These are phyloP conservation scores for Diutina neorugosa DNA, from an alignment of 1,139 yeast species.

Conservation along the genomic window DNA sequence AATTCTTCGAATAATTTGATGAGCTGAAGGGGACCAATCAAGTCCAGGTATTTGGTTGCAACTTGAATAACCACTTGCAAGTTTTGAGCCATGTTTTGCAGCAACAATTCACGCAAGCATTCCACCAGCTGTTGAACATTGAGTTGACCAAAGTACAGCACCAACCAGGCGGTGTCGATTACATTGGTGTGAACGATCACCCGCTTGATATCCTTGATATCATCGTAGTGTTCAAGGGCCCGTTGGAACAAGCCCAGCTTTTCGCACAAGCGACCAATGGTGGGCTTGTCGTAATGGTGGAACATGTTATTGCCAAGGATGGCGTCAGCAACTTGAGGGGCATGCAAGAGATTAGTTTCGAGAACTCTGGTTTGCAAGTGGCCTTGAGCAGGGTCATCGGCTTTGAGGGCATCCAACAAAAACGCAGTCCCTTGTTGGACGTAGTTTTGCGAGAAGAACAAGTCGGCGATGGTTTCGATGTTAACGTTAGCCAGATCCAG, in stretches of 20 bases:
- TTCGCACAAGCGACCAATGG: slow-evolving; percentile 86
- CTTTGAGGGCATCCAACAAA: slow-evolving; percentile 87
- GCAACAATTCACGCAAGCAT: slow-evolving; percentile 77
- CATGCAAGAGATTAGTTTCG: slow-evolving; percentile 86
- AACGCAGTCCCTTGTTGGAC: slow-evolving; percentile 99
- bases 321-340: slow-evolving; percentile 99
- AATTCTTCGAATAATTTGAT: slow-evolving; percentile 89
- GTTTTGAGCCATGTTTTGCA: slow-evolving; percentile 73
- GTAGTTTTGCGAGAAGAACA: slow-evolving; percentile 87
- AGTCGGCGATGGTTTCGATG: slow-evolving; percentile 81
- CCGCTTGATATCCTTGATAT: slow-evolving; percentile 88
- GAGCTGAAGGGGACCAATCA: slow-evolving; percentile 76
- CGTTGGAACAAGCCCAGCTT: slow-evolving; percentile 90
- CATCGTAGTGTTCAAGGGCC: slow-evolving; percentile 92
- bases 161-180: slow-evolving; percentile 90
- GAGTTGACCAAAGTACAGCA: slow-evolving; percentile 82
- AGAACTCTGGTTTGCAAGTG: slow-evolving; percentile 90
- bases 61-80: slow-evolving; percentile 92
- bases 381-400: slow-evolving; percentile 90
- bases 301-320: slow-evolving; percentile 93
- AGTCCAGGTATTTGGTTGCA: slow-evolving; percentile 90
- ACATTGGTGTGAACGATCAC: slow-evolving; percentile 81
- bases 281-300: slow-evolving; percentile 88
- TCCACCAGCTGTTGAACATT: slow-evolving; percentile 89
- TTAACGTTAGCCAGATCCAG: slow-evolving; percentile 55